A percentile compares a stretch with the other conserved stretches of the same genome.
phyloP scores from a whole-genome alignment of 2,329 filamentous ascomycete genomes.

The Ceratocystis eucalypticola region DNA sequence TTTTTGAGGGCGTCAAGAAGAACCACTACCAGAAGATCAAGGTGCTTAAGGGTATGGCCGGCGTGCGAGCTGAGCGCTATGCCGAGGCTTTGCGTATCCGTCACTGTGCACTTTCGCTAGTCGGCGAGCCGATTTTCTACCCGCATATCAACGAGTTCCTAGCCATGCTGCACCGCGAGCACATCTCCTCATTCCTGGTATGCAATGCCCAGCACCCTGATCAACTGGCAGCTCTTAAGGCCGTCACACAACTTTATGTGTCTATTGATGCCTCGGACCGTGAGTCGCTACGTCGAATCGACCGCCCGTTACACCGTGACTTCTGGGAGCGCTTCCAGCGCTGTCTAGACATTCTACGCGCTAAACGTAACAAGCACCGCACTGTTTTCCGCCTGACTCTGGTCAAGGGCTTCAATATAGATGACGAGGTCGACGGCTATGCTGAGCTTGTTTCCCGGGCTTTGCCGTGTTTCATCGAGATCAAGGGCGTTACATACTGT shows the following conservation, averaged over 20 bases:
- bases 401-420: conserved; percentile 96
- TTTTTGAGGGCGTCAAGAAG: conserved; percentile 80
- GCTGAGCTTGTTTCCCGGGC: conserved; percentile 76
- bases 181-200: conserved; percentile 86
- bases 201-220: conserved; percentile 96
- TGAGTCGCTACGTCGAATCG: conserved; percentile 75
- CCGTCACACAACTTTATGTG: conserved; percentile 90
- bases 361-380: conserved; percentile 70
- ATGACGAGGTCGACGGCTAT: conserved; percentile 83
- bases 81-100: conserved; percentile 84
- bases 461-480: conserved; percentile 81
- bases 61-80: conserved; percentile 81
- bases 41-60: conserved; percentile 86
- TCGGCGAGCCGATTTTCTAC: conserved; percentile 98
- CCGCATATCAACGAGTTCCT: conserved; percentile 92
- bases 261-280: conserved; percentile 89
- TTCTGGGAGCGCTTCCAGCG: conserved; percentile 94
- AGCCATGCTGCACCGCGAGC: conserved; percentile 65
- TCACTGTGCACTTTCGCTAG: conserved; percentile 82
- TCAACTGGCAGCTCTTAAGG: conserved; percentile 65
- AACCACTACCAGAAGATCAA: conserved; percentile 97
- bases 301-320: conserved; percentile 82
- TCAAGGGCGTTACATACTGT: conserved; percentile 96
- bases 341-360: conserved; percentile 77
- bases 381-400: conserved; percentile 92